These are phyloP conservation scores for Annona squamosa DNA, from an alignment of 164 flowering plant genomes.

Conservation along the genomic window DNA sequence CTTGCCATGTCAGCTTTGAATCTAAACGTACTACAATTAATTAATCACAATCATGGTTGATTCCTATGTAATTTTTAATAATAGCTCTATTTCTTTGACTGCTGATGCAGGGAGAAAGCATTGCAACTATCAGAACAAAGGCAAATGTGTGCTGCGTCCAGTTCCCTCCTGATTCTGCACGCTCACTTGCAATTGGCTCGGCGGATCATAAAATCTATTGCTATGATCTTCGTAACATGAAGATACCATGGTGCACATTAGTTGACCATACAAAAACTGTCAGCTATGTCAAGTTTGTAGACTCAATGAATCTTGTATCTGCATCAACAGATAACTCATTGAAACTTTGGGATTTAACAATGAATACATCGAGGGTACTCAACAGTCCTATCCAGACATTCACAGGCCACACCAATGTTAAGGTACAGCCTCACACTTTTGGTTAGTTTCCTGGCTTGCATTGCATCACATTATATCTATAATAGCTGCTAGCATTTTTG, in stretches of 20 bases:
- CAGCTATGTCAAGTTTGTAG: slow-evolving; percentile 93
- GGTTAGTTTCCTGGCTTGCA: not conserved
- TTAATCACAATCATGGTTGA: slow-evolving; percentile 28
- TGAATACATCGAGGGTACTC: slow-evolving; percentile 40
- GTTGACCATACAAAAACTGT: slow-evolving; percentile 80
- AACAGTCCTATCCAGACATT: slow-evolving; percentile 79
- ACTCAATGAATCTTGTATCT: slow-evolving; percentile 72
- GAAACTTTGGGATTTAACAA: slow-evolving; percentile 92
- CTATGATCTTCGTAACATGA: slow-evolving; percentile 79
- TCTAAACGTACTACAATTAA: slow-evolving; percentile 77
- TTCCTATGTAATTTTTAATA: slow-evolving; percentile 28
- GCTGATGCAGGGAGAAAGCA: slow-evolving; percentile 73
- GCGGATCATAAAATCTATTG: slow-evolving; percentile 90
- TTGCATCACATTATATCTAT: not conserved
- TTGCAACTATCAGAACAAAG: slow-evolving; percentile 78
- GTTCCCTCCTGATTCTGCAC: slow-evolving; percentile 74
- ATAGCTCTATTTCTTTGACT: slow-evolving; percentile 45
- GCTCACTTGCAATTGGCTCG: slow-evolving; percentile 84
- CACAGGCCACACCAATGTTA: slow-evolving; percentile 83
- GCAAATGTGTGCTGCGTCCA: slow-evolving; percentile 98
- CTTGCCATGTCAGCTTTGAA: slow-evolving; percentile 85
- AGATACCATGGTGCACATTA: slow-evolving; percentile 65
- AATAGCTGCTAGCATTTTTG: not conserved
- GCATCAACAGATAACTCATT: slow-evolving; percentile 92
- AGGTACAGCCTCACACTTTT: slow-evolving; percentile 42